Percentiles rank a stretch among this genome's conserved stretches.
These are phyloP conservation scores for Lactarius indigo DNA, from an alignment of 768 basidiomycete genomes.

Conservation along the genomic window DNA sequence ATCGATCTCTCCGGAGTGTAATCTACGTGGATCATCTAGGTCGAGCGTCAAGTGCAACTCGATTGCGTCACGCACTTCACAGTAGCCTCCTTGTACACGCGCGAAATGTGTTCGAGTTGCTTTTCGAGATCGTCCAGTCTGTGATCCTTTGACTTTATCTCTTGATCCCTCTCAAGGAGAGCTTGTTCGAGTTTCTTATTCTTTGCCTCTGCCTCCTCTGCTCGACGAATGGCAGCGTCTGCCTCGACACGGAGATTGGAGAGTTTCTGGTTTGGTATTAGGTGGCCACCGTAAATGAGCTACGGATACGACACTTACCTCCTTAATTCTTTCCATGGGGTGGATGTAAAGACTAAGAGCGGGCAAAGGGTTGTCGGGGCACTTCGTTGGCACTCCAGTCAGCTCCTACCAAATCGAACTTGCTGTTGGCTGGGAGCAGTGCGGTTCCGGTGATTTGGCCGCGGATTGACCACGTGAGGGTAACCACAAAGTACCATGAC, in stretches of 20 bases:
- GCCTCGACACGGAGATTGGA: slow-evolving; percentile 15
- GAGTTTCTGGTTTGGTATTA: slow-evolving; percentile 10
- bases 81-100: background rate
- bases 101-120: background rate
- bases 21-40: slow-evolving; percentile 4
- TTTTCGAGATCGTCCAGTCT: slow-evolving; percentile 13
- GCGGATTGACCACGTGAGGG: background rate
- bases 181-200: slow-evolving; percentile 18
- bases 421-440: background rate
- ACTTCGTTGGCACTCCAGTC: background rate
- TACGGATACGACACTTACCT: background rate
- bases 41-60: background rate
- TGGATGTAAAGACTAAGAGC: background rate
- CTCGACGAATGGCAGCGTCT: slow-evolving; percentile 5
- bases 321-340: slow-evolving; percentile 20
- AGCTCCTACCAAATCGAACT: background rate
- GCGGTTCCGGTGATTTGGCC: background rate
- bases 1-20: slow-evolving; percentile 14
- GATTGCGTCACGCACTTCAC: slow-evolving; percentile 7
- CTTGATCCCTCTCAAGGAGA: slow-evolving; percentile 18
- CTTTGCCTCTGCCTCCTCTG: slow-evolving; percentile 9
- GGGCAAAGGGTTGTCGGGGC: slow-evolving; percentile 8
- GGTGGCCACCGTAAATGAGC: no score
- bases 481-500: no score
- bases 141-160: slow-evolving; percentile 22